phyloP scores from a whole-genome alignment of 768 basidiomycete species.

The Psilocybe cyanescens region DNA sequence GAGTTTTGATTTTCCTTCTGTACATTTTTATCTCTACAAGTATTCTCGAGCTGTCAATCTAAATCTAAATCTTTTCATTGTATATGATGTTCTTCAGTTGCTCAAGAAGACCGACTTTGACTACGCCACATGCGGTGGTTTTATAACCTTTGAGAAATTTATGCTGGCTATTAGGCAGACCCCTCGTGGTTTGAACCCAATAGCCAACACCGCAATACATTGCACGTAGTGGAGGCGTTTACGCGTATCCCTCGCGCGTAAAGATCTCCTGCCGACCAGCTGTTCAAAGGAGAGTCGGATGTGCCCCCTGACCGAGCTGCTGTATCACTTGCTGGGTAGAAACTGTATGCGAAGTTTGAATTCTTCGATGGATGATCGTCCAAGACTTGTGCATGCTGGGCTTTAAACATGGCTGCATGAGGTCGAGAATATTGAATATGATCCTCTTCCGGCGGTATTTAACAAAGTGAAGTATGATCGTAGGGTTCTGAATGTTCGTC shows the following conservation, averaged over 20 bases:
- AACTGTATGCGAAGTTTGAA: conserved; percentile 32
- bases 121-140: not conserved
- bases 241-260: conserved; percentile 65
- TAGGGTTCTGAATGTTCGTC: too few species aligned
- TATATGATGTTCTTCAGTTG: not conserved
- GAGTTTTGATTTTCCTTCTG: too few species aligned
- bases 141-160: not conserved
- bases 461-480: too few species aligned
- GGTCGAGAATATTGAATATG: too few species aligned
- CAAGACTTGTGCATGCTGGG: conserved; percentile 56
- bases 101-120: not conserved
- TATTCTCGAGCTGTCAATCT: too few species aligned
- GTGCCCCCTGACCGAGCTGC: conserved; percentile 83
- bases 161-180: not conserved
- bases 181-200: not conserved
- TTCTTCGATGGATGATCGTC: conserved; percentile 61
- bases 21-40: too few species aligned
- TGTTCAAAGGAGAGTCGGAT: conserved; percentile 90
- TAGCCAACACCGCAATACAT: conserved; percentile 31
- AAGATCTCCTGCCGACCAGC: conserved; percentile 79
- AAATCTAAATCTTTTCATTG: too few species aligned
- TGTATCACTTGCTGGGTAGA: conserved; percentile 64
- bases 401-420: too few species aligned
- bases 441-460: too few species aligned
- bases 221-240: conserved; percentile 92